Evolutionary conservation across 176 grass and related monocot genomes (phyloP).

Genomic region (Oryza glumipatula): DNA sequence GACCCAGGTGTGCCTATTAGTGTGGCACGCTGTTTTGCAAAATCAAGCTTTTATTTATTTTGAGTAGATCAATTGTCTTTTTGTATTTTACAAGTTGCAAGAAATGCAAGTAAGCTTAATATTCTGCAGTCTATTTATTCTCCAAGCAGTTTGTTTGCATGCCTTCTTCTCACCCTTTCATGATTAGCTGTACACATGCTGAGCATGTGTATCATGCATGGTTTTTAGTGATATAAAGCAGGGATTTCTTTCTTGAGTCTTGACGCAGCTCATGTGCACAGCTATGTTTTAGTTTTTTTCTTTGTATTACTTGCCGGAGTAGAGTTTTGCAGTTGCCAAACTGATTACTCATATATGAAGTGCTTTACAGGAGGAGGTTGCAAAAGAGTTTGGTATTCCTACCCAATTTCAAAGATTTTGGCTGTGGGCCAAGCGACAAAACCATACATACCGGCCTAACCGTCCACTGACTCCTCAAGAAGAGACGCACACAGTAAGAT

Average conservation of each 20-base stretch:
- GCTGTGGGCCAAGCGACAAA: conserved; percentile 98
- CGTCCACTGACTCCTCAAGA: conserved; percentile 79
- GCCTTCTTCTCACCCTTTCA: conserved; percentile 14
- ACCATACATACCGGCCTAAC: conserved; percentile 97
- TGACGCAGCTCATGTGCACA: conserved; percentile 4
- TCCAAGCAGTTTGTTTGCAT: not conserved
- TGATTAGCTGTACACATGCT: not conserved
- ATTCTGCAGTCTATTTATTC: conserved; percentile 2
- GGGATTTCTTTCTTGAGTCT: conserved; percentile 10
- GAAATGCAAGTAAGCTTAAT: conserved; percentile 10
- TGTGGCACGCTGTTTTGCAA: conserved; percentile 13
- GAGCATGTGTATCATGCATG: conserved; percentile 28
- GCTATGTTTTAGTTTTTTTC: not conserved
- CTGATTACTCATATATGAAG: conserved; percentile 63
- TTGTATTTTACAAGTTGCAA: conserved; percentile 22
- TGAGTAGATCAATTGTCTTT: not conserved
- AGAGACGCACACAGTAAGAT: conserved; percentile 91
- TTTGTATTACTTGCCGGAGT: conserved; percentile 22
- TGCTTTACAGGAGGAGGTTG: conserved; percentile 96
- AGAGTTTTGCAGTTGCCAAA: conserved; percentile 20
- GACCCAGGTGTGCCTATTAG: conserved; percentile 13
- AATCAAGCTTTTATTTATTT: conserved; percentile 25
- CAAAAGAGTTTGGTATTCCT: conserved; percentile 89
- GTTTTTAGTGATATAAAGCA: not conserved
- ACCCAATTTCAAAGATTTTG: conserved; percentile 91